Percentiles rank a stretch among this genome's conserved stretches.
Evolutionary conservation across 805 yeast species (phyloP).

Genomic region (Phaffomyces antillensis): DNA sequence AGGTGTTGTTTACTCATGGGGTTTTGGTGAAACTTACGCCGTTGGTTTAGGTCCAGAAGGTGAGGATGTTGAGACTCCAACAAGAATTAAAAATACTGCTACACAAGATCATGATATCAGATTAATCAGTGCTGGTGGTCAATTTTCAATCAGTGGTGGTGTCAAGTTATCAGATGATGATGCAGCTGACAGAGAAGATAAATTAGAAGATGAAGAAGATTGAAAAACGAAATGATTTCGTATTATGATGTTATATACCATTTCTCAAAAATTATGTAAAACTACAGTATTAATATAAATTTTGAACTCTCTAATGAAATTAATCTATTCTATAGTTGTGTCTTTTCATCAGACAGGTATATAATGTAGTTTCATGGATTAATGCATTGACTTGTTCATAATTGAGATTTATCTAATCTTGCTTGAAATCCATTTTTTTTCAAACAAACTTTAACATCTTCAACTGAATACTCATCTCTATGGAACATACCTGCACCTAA

Average conservation of each 20-base stretch:
- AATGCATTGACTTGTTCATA: constrained; percentile 1
- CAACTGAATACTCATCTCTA: constrained; percentile 85
- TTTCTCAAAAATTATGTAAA: too few species aligned
- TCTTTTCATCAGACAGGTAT: too few species aligned
- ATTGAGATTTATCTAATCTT: constrained; percentile 43
- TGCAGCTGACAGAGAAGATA: constrained; percentile 38
- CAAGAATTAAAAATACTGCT: constrained; percentile 90
- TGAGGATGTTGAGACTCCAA: constrained; percentile 84
- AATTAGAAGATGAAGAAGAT: constrained; percentile 46
- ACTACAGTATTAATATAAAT: background rate
- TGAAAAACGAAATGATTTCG: background rate
- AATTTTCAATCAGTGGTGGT: constrained; percentile 88
- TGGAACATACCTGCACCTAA: constrained; percentile 99
- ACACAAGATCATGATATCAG: constrained; percentile 70
- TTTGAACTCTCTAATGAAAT: background rate
- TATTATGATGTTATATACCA: too few species aligned
- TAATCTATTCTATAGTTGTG: background rate
- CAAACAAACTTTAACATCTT: constrained; percentile 70
- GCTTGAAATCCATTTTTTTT: constrained; percentile 57
- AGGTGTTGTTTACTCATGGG: constrained; percentile 93
- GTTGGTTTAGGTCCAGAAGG: constrained; percentile 86
- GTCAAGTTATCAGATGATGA: constrained; percentile 34
- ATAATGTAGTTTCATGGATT: too few species aligned
- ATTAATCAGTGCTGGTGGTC: constrained; percentile 91
- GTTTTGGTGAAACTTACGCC: constrained; percentile 95